Evolutionary conservation across 208 protist genomes (phyloP).

Genomic region (Tritrichomonas musculus): DNA sequence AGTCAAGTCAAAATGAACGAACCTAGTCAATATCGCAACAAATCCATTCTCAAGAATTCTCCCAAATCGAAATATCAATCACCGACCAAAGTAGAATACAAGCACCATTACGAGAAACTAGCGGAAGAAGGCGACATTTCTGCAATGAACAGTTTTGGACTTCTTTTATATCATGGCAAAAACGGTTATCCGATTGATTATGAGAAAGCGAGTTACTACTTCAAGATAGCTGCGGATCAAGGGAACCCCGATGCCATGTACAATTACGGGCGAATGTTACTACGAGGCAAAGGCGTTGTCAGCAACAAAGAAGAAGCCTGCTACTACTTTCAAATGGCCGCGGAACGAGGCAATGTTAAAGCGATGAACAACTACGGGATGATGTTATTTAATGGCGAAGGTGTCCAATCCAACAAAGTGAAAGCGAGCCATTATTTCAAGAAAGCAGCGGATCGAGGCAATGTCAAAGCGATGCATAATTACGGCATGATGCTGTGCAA

Average conservation of each 20-base stretch:
- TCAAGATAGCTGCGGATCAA: background rate
- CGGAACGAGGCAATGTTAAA: background rate
- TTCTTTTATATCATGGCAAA: no score
- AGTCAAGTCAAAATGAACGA: no score
- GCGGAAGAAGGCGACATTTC: no score
- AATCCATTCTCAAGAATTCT: no score
- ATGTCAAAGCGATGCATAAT: background rate
- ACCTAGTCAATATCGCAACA: no score
- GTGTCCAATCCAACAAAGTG: background rate
- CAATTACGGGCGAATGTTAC: background rate
- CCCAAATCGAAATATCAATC: no score
- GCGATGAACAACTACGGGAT: background rate
- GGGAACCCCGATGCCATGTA: background rate
- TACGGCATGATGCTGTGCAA: background rate
- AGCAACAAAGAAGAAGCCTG: background rate
- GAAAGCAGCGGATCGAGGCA: background rate
- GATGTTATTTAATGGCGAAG: background rate
- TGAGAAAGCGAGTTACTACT: no score
- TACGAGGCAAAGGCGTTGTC: background rate
- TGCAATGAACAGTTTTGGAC: no score
- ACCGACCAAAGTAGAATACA: no score
- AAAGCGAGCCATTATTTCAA: background rate
- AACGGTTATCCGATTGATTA: no score
- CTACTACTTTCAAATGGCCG: background rate
- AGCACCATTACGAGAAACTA: no score